Evolutionary conservation across 1,284 basidiomycete genomes (phyloP).

Genomic region (Malassezia japonica): DNA sequence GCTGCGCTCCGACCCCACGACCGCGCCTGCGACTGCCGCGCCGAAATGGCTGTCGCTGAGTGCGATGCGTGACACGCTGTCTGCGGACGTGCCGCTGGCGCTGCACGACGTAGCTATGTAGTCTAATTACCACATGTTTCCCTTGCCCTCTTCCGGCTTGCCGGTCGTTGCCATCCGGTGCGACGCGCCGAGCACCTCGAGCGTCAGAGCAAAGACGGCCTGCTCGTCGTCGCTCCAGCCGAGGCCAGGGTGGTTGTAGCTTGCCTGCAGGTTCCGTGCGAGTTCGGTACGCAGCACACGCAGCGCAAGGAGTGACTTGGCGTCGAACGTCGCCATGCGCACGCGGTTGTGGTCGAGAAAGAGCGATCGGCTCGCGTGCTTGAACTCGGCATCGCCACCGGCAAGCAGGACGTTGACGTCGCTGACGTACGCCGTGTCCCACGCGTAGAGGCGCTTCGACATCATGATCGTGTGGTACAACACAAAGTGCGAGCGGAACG

Average conservation of each 20-base stretch:
- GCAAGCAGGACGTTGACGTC: slow-evolving; percentile 72
- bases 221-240: slow-evolving; percentile 2
- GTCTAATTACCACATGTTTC: no score
- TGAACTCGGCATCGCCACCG: slow-evolving; percentile 85
- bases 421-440: slow-evolving; percentile 85
- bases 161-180: neutral
- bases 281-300: slow-evolving; percentile 68
- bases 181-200: slow-evolving; percentile 2
- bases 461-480: slow-evolving; percentile 56
- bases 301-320: slow-evolving; percentile 66
- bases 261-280: slow-evolving; percentile 56
- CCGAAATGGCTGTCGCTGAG: neutral
- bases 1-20: neutral
- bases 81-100: no score
- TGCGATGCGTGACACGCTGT: no score
- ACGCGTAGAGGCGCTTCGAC: slow-evolving; percentile 81
- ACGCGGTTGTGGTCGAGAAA: slow-evolving; percentile 76
- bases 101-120: no score
- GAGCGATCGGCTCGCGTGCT: slow-evolving; percentile 65
- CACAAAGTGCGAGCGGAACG: slow-evolving; percentile 22
- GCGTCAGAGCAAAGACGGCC: slow-evolving; percentile 1
- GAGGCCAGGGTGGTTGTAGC: slow-evolving; percentile 24
- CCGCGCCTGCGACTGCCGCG: neutral
- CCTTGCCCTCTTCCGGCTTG: no score
- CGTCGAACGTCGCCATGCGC: slow-evolving; percentile 58